A percentile compares a stretch with the other conserved stretches of the same genome.
Evolutionary conservation across 73 alveolate species (phyloP).

Genomic region (Paramecium pentaurelia): DNA sequence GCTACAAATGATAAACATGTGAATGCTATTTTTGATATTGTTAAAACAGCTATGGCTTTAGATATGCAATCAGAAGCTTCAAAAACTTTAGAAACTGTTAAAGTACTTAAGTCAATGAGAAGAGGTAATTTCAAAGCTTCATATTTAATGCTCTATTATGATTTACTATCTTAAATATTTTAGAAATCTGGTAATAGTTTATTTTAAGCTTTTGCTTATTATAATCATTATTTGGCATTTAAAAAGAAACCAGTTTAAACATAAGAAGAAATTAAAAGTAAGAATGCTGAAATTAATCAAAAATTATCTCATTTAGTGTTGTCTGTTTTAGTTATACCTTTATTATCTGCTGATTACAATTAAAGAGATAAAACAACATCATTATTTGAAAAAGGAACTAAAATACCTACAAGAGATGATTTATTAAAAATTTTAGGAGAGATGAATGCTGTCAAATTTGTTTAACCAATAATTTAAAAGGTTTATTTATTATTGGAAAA

Average conservation of each 20-base stretch:
- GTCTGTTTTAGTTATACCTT: slow-evolving; percentile 5
- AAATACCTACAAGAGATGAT: slow-evolving; percentile 22
- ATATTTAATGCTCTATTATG: slow-evolving; percentile 7
- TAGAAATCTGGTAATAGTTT: neutral
- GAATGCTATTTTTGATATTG: slow-evolving; percentile 12
- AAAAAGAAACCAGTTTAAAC: slow-evolving; percentile 15
- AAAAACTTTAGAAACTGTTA: slow-evolving; percentile 17
- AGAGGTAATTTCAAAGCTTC: slow-evolving; percentile 13
- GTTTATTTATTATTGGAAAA: neutral
- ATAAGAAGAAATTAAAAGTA: neutral
- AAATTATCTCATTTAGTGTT: slow-evolving; percentile 3
- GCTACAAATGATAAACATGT: slow-evolving; percentile 45
- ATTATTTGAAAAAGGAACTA: slow-evolving; percentile 40
- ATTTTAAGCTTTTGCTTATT: slow-evolving; percentile 31
- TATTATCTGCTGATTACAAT: neutral
- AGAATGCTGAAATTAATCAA: neutral
- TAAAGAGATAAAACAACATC: neutral
- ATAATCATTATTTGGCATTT: slow-evolving; percentile 34
- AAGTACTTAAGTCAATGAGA: slow-evolving; percentile 11
- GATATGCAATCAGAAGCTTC: slow-evolving; percentile 19
- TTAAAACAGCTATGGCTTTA: slow-evolving; percentile 19
- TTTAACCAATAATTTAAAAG: neutral
- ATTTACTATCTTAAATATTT: neutral
- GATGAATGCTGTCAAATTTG: slow-evolving; percentile 39
- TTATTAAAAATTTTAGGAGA: neutral